Evolutionary conservation across 495 filamentous ascomycete species (phyloP), one percentile per base, ranked within the genome.

Genomic region (Acidomyces sp.): DNA sequence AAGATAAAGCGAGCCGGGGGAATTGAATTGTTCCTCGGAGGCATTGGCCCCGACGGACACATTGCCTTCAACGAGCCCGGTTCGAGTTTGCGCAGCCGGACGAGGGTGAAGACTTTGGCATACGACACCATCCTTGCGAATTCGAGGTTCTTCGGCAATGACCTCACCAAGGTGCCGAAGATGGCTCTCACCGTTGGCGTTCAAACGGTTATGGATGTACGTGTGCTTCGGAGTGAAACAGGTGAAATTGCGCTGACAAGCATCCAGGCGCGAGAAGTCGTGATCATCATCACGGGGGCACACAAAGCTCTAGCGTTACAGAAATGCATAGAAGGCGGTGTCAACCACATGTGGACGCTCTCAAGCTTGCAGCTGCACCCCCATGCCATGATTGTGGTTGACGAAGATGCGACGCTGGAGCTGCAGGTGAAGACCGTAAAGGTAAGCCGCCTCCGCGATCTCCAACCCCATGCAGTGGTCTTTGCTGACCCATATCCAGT

Each of bases 11-110:
- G 69, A 31, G 71, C 63, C 32, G 83, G 82, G 28, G 84, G 83
- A 20, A 87, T 92, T 41, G 82, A 88, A 54, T 71, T 92, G 19
- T 92, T 88, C 62, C 68, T 92, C 0, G 82, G 80, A 11, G 84
- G 84, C 25, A 82, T 92, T 30, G 83, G 84, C 29, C 78, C 81
- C 26, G 84, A 92, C 55, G 83, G 83, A 6, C 84, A 92, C 57
- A 81, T 92, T 43, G 84, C 84, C 27, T 88, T 92, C 68, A 88
- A 92, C 58, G 84, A 92, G 61, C 83, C 84, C 15, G 84, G 83
- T 7, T 85, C 80, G 3, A 84, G 78, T 39, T 61, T 92, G 38
- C 75, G 71, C 46, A 85, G 79, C 18, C 70, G 82, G 28, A 88
- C 84, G 3, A 71, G 83, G 31, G 82, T 87, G 51, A 88, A 88